These are phyloP conservation scores for Mycosphaerelloides madeirae DNA, from an alignment of 2,329 filamentous ascomycete species.

Conservation along the genomic window DNA sequence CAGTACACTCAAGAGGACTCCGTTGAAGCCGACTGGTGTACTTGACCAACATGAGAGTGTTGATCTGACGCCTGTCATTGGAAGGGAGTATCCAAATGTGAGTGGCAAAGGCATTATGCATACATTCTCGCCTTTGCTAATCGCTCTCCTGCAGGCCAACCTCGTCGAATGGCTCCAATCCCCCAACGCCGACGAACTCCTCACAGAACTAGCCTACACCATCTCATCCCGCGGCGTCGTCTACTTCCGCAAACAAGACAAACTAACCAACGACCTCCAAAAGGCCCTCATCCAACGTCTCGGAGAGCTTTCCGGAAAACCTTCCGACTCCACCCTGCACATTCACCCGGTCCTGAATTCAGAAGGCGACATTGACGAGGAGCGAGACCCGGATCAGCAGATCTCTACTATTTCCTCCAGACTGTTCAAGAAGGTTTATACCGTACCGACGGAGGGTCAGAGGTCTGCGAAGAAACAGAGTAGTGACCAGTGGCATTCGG, in stretches of 20 bases:
- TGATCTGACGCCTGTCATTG: constrained; percentile 50
- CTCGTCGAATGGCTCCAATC: constrained; percentile 33
- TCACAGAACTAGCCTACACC: constrained; percentile 49
- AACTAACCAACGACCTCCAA: constrained; percentile 56
- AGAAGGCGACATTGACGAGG: constrained; percentile 36
- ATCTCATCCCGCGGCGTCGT: constrained; percentile 66
- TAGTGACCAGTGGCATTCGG: constrained; percentile 48
- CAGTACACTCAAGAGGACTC: neutral
- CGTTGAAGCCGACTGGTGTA: constrained; percentile 36
- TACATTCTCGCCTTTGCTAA: no score
- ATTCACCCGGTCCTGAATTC: constrained; percentile 57
- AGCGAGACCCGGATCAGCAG: constrained; percentile 31
- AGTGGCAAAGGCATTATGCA: no score
- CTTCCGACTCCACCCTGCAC: constrained; percentile 53
- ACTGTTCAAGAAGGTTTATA: constrained; percentile 34
- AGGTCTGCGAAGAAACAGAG: constrained; percentile 47
- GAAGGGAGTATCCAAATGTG: constrained; percentile 41
- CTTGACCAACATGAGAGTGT: constrained; percentile 42
- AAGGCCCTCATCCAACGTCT: constrained; percentile 60
- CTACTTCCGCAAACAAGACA: constrained; percentile 60
- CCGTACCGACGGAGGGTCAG: constrained; percentile 35
- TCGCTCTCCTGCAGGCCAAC: constrained; percentile 16
- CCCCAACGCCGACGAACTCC: constrained; percentile 35
- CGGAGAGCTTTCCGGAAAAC: constrained; percentile 56
- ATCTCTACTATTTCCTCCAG: constrained; percentile 38